These are phyloP conservation scores for Isoetes taiwanensis DNA, from an alignment of 75 land plant genomes.

Conservation along the genomic window DNA sequence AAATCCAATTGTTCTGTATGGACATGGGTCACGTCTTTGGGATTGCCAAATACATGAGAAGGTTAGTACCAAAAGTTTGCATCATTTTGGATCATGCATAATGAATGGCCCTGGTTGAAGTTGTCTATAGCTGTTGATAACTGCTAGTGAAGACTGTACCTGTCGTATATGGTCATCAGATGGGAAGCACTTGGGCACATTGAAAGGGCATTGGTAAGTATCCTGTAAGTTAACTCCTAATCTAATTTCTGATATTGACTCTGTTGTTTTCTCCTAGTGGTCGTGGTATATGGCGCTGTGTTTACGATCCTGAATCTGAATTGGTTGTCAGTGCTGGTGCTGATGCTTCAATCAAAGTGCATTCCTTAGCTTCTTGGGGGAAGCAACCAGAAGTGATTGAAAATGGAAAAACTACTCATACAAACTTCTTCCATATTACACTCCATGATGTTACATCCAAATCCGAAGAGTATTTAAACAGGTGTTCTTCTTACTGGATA, in stretches of 20 bases:
- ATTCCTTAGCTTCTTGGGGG: slow-evolving; percentile 21
- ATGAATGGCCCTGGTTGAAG: not conserved
- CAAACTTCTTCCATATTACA: no score
- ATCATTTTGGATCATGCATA: not conserved
- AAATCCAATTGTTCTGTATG: slow-evolving; percentile 71
- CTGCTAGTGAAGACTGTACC: slow-evolving; percentile 98
- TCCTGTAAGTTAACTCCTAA: not conserved
- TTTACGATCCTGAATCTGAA: slow-evolving; percentile 49
- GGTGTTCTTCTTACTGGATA: no score
- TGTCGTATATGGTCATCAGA: slow-evolving; percentile 70
- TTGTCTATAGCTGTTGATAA: slow-evolving; percentile 27
- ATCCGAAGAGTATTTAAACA: no score
- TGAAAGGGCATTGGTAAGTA: slow-evolving; percentile 78
- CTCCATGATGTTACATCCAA: no score
- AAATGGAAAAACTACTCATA: slow-evolving; percentile 7
- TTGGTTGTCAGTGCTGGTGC: slow-evolving; percentile 77
- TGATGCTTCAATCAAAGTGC: slow-evolving; percentile 79
- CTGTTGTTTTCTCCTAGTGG: slow-evolving; percentile 40
- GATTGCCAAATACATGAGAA: slow-evolving; percentile 49
- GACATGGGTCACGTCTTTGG: slow-evolving; percentile 85
- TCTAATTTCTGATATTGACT: no score
- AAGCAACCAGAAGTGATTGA: not conserved
- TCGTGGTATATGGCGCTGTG: slow-evolving; percentile 96
- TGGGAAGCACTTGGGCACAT: slow-evolving; percentile 39
- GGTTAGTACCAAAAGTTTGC: slow-evolving; percentile 3